Evolutionary conservation across 2,329 filamentous ascomycete genomes (phyloP), one percentile per base, ranked within the genome.

Genomic region (Colletotrichum sp.): DNA sequence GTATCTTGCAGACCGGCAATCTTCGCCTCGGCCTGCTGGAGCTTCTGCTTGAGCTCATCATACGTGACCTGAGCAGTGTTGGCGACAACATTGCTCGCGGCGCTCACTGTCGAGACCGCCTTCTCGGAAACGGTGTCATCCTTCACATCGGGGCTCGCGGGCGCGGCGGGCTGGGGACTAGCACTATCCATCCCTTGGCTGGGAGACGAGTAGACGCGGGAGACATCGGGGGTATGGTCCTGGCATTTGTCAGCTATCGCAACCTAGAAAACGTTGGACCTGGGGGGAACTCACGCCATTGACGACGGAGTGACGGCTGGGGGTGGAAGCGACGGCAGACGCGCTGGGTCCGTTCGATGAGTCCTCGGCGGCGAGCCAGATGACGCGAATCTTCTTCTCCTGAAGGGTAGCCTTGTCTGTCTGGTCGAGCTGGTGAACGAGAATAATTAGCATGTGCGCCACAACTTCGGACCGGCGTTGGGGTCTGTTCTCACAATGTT

Each of bases 331-430:
- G 12, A 76, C 56, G 43, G 78, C 79, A 30, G 68, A 34, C 16
- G 77, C 73, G 56, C 77, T 79, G 48, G 80, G 34, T 43, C 74
- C 76, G 36, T 81, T 70, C 13, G 76, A 34, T 26, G 64, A 56
- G 68, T 90, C 90, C 66, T 92, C 90, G 12, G 93, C 89, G 64
- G 94, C 85, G 56, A 98, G 89, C 89, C 96, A 99, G 79, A 90
- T 90, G 78, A 99, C 97, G 62, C 96, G 93, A 80, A 99, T 99
- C 90, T 98, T 99, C 88, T 94, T 95, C 89, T 99, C 97, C 81
- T 96, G 92, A 75, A 99, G 93, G 26, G 91, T 89, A 16, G 90
- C 89, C 87, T 97, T 98, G 73, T 94, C 90, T 12, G 88, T 97
- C 88, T 83, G 94, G 88, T 91, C 92, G 92, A 96, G 98, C 94